These are phyloP conservation scores for Clavulina sp. DNA, from an alignment of 768 basidiomycete species.

Conservation along the genomic window DNA sequence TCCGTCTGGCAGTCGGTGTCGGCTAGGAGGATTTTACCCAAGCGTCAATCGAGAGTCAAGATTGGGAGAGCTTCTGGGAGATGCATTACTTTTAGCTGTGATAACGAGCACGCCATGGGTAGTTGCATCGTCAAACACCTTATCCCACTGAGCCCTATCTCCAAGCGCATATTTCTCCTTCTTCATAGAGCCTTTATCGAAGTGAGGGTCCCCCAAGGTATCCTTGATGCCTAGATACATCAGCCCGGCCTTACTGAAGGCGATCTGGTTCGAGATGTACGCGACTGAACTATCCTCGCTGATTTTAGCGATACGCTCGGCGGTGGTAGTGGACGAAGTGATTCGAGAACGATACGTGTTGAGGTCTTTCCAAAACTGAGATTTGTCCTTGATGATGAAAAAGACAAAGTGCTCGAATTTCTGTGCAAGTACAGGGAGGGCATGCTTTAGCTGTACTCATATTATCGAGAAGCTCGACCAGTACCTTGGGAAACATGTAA, in stretches of 20 bases:
- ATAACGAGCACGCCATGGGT: constrained; percentile 4
- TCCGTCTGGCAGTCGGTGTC: not conserved
- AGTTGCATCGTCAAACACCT: not conserved
- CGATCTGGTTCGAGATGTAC: not conserved
- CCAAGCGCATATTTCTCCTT: not conserved
- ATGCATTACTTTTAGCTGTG: not conserved
- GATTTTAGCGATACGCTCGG: not conserved
- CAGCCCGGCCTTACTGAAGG: not conserved
- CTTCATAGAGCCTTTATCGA: not conserved
- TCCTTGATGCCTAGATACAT: not conserved
- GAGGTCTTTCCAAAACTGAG: not conserved
- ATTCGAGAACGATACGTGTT: not conserved
- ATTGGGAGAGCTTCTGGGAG: not conserved
- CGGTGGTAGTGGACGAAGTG: not conserved
- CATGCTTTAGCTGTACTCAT: not conserved
- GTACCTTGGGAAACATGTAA: not conserved
- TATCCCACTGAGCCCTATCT: not conserved
- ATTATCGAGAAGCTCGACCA: not conserved
- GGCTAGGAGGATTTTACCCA: not conserved
- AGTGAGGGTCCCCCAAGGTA: not conserved
- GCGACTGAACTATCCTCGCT: not conserved
- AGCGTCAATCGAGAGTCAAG: not conserved
- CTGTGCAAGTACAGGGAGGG: not conserved
- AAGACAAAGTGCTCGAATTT: not conserved
- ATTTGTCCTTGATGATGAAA: not conserved